These are phyloP conservation scores for Eruca vesicaria DNA, from an alignment of 441 rosid genomes.

Conservation along the genomic window DNA sequence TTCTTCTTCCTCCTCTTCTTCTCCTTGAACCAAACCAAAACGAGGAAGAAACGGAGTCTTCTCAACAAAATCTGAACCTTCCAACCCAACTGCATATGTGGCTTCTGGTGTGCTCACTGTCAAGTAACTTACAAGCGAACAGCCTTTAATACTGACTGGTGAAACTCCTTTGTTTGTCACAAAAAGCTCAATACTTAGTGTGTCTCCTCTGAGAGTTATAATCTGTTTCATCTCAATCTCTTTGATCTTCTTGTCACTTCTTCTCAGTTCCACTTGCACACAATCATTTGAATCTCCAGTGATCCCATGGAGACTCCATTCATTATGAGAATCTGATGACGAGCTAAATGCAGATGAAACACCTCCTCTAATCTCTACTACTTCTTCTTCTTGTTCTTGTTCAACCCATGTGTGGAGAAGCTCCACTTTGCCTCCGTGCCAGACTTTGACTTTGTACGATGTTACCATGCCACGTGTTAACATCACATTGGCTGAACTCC, in stretches of 20 bases:
- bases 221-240: conserved; percentile 57
- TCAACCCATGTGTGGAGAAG: conserved; percentile 77
- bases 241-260: conserved; percentile 44
- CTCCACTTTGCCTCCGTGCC: conserved; percentile 81
- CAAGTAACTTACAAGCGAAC: conserved; percentile 59
- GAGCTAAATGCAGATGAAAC: conserved; percentile 51
- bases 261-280: conserved; percentile 46
- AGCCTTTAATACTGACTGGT: conserved; percentile 46
- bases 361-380: conserved; percentile 69
- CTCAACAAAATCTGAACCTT: conserved; percentile 56
- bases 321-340: conserved; percentile 38
- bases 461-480: conserved; percentile 72
- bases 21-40: conserved; percentile 8
- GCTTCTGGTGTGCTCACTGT: conserved; percentile 91
- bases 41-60: conserved; percentile 52
- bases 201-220: conserved; percentile 49
- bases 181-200: conserved; percentile 54
- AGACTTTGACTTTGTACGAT: conserved; percentile 75
- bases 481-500: conserved; percentile 66
- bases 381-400: conserved; percentile 50
- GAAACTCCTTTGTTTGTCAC: conserved; percentile 49
- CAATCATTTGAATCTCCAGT: conserved; percentile 58
- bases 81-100: conserved; percentile 66
- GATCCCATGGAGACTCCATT: conserved; percentile 59
- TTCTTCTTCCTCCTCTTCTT: conserved; percentile 30